Percentiles rank a stretch among this genome's conserved stretches.
phyloP scores from a whole-genome alignment of 192 early-diverging fungal genomes.

The Mortierella hygrophila region DNA sequence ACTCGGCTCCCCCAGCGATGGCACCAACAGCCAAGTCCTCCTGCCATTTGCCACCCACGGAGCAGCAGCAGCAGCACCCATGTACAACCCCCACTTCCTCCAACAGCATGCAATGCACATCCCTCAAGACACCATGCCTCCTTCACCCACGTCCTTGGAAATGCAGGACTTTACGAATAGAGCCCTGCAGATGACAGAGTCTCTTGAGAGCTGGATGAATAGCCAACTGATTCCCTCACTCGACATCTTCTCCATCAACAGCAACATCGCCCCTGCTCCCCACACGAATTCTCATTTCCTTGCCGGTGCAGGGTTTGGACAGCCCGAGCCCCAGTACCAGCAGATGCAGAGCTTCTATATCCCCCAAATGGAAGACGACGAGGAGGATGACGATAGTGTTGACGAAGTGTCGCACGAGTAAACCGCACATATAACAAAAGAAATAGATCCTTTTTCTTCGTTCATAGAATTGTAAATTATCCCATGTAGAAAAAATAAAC shows the following conservation, averaged over 20 bases:
- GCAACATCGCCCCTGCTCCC: not conserved
- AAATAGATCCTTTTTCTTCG: too few species aligned
- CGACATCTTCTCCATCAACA: slow-evolving; percentile 3
- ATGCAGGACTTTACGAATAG: not conserved
- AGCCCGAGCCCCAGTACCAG: slow-evolving; percentile 13
- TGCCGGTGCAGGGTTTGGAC: not conserved
- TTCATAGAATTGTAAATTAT: too few species aligned
- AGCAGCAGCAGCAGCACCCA: not conserved
- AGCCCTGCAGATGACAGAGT: not conserved
- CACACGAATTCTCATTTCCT: not conserved
- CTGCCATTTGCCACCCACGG: not conserved
- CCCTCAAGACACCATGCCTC: not conserved
- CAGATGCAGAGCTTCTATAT: slow-evolving; percentile 48
- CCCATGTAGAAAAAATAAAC: too few species aligned
- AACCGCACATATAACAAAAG: too few species aligned
- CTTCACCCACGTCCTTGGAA: not conserved
- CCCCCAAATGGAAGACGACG: slow-evolving; percentile 46
- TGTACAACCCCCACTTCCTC: not conserved
- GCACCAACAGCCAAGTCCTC: not conserved
- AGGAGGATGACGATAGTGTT: slow-evolving; percentile 39
- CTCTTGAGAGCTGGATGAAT: not conserved
- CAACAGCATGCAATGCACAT: not conserved
- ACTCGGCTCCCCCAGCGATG: not conserved
- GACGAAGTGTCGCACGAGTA: not conserved
- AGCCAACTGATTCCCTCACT: not conserved